Evolutionary conservation across 768 basidiomycete genomes (phyloP).

Genomic region (Mycena belliarum): DNA sequence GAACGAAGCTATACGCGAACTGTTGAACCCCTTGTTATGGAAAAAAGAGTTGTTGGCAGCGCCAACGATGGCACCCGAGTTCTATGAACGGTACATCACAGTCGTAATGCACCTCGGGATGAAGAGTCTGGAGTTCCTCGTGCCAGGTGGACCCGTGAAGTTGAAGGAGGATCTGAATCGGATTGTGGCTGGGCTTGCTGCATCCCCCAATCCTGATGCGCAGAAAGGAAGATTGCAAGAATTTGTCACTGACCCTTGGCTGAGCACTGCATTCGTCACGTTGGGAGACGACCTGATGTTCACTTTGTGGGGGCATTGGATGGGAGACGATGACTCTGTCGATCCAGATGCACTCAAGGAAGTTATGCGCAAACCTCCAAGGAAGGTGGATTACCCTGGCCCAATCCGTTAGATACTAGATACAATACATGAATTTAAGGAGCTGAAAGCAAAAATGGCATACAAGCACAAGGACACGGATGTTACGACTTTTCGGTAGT

Average conservation of each 20-base stretch:
- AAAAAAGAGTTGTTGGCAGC: background rate
- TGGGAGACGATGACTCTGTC: too few relatives aligned
- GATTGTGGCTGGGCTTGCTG: background rate
- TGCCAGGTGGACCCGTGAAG: constrained; percentile 3
- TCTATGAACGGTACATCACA: background rate
- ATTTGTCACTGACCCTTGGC: constrained; percentile 12
- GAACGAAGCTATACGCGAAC: background rate
- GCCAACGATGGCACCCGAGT: background rate
- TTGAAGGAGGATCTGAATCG: constrained; percentile 8
- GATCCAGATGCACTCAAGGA: too few relatives aligned
- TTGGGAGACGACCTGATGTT: too few relatives aligned
- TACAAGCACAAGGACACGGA: too few relatives aligned
- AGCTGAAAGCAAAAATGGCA: too few relatives aligned
- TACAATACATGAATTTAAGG: too few relatives aligned
- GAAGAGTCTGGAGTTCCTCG: constrained; percentile 8
- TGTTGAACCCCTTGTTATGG: background rate
- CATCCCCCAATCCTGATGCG: background rate
- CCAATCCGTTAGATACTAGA: too few relatives aligned
- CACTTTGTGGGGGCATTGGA: too few relatives aligned
- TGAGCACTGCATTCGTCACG: background rate
- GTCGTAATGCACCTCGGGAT: constrained; percentile 15
- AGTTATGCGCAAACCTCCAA: too few relatives aligned
- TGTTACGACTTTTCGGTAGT: too few relatives aligned
- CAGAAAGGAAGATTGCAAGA: background rate
- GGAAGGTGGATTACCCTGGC: too few relatives aligned